Evolutionary conservation across 2,329 filamentous ascomycete genomes (phyloP), one percentile per base, ranked within the genome.

Genomic region (Penicillium sp.): DNA sequence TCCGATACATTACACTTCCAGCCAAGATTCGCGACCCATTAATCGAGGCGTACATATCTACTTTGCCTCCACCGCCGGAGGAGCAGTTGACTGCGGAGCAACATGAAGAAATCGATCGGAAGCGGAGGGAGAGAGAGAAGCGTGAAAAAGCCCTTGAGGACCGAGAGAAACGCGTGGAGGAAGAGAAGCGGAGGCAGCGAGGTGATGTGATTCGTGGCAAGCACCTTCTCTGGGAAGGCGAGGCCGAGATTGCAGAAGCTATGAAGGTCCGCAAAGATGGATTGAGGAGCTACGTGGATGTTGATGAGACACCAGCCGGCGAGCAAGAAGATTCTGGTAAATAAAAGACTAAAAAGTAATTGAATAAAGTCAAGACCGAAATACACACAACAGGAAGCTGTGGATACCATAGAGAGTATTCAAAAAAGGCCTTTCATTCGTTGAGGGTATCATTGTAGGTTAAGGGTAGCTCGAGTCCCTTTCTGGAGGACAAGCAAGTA

Each of bases 121-220:
- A 69, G 57, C 67, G 61, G 47, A 41, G 67, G 15, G 74, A 76
- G 41, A 69, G 75, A 5, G 71, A 76, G 55, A 74, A 70, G 51
- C 72, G 75, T n/a, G 73, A 77, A 52, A 71, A 65, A 31, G 75
- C 75, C 7, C 57, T 78, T 44, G 69, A 68, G 6, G 73, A 76
- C 39, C 71, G 75, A 23, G 70, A 77, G 51, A 71, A 70, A 49
- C 65, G 67, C 31, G 75, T 77, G 3, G 65, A 74, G 41, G 72
- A 75, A 51, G 73, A 76, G 28, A 76, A 76, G 47, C 64, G 67
- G 43, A 73, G 65, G 39, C 71, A 74, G 45, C 65, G 62, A 49
- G 64, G 72, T 15, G 72, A 74, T 29, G 63, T 77, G 42, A 52
- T 69, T 31, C 72, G 73, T 47, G 69, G 74, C 21, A 76, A 71